Evolutionary conservation across 2,329 filamentous ascomycete genomes (phyloP).

Genomic region (Fusarium pininemorale): DNA sequence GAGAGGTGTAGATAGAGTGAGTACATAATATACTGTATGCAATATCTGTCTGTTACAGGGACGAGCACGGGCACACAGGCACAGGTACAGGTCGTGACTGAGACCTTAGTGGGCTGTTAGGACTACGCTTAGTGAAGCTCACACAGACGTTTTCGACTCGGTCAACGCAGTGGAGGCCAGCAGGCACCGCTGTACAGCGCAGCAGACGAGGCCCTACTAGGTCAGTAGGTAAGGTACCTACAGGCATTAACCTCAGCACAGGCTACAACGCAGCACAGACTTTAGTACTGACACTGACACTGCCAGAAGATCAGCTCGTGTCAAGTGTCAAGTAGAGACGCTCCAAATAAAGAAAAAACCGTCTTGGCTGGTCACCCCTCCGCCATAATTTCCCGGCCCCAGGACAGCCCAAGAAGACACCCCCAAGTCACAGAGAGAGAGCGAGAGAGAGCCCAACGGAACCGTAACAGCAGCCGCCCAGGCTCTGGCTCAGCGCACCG

Average conservation of each 20-base stretch:
- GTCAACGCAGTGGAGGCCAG: background rate
- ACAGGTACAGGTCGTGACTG: constrained; percentile 19
- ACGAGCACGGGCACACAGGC: constrained; percentile 25
- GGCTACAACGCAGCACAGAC: constrained; percentile 1
- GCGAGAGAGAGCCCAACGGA: constrained; percentile 10
- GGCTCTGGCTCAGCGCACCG: constrained; percentile 25
- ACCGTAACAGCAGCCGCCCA: background rate
- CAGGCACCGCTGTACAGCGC: background rate
- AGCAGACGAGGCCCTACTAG: background rate
- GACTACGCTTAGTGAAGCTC: constrained; percentile 26
- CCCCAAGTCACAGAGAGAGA: constrained; percentile 1
- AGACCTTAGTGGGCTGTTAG: constrained; percentile 21
- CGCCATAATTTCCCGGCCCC: constrained; percentile 43
- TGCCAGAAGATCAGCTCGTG: constrained; percentile 27
- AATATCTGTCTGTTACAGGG: constrained; percentile 26
- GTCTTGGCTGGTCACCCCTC: constrained; percentile 38
- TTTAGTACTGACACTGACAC: constrained; percentile 3
- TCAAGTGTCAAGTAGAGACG: constrained; percentile 23
- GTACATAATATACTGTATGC: background rate
- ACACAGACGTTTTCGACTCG: constrained; percentile 27
- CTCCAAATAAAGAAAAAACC: constrained; percentile 39
- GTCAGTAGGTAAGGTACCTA: background rate
- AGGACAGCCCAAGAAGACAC: constrained; percentile 25
- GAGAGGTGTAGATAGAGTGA: constrained; percentile 19
- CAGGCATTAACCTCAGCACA: background rate